Evolutionary conservation across 1,284 basidiomycete species (phyloP).

Genomic region (Phellopilus nigrolimitatus): DNA sequence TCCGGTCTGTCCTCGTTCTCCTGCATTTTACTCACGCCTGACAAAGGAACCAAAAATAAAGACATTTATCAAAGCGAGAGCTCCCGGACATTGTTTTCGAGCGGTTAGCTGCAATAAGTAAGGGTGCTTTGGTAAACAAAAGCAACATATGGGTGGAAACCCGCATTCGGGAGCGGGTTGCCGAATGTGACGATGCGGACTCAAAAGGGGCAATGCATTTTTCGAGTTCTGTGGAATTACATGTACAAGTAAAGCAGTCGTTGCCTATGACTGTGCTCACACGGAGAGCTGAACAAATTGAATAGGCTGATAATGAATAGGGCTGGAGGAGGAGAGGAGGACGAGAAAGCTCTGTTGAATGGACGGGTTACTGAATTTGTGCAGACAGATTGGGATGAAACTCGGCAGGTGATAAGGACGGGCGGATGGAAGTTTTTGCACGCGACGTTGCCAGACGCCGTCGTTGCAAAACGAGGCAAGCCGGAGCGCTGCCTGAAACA

Average conservation of each 20-base stretch:
- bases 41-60: too few species aligned
- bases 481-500: not conserved
- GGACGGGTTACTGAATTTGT: not conserved
- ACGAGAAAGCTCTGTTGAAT: too few species aligned
- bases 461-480: not conserved
- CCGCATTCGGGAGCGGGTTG: not conserved
- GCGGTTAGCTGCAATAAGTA: too few species aligned
- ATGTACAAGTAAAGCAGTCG: too few species aligned
- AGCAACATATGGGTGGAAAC: not conserved
- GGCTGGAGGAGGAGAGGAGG: too few species aligned
- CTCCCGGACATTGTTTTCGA: not conserved
- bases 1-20: too few species aligned
- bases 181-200: not conserved
- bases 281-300: too few species aligned
- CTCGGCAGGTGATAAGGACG: not conserved
- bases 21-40: too few species aligned
- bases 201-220: not conserved
- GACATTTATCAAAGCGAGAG: too few species aligned
- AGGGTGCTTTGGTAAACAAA: too few species aligned
- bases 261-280: too few species aligned
- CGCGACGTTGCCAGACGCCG: not conserved
- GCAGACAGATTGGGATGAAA: not conserved
- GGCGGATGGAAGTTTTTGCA: not conserved
- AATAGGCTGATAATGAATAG: too few species aligned
- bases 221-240: not conserved